Evolutionary conservation across 345 rosid genomes (phyloP).

Genomic region (Streptanthus diversifolius): DNA sequence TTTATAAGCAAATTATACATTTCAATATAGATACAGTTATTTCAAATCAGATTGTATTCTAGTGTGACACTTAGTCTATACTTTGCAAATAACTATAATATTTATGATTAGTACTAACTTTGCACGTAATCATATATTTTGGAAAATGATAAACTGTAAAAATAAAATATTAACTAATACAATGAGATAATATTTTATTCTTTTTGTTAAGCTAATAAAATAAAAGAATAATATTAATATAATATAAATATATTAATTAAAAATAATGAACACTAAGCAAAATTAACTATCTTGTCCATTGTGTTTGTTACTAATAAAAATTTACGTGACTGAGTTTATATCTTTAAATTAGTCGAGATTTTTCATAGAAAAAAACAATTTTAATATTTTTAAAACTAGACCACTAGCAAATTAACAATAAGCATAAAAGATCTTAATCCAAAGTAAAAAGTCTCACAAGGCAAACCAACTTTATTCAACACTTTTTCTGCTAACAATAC

Average conservation of each 20-base stretch:
- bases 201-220: background rate
- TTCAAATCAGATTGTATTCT: background rate
- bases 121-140: background rate
- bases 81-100: background rate
- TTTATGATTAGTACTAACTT: too few species aligned
- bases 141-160: background rate
- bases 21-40: background rate
- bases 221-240: background rate
- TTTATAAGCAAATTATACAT: background rate
- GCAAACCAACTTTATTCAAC: slow-evolving; percentile 23
- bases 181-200: background rate
- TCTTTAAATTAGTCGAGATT: background rate
- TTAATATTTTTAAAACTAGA: background rate
- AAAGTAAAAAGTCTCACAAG: slow-evolving; percentile 40
- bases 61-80: background rate
- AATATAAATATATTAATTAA: background rate
- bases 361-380: background rate
- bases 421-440: slow-evolving; percentile 14
- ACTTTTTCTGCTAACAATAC: slow-evolving; percentile 12
- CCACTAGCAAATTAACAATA: background rate
- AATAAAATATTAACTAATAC: background rate
- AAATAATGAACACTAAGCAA: background rate
- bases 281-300: background rate
- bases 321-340: background rate
- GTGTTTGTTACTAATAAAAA: background rate